These are phyloP conservation scores for Rhizopogon sp. DNA, from an alignment of 768 basidiomycete genomes.

Conservation along the genomic window DNA sequence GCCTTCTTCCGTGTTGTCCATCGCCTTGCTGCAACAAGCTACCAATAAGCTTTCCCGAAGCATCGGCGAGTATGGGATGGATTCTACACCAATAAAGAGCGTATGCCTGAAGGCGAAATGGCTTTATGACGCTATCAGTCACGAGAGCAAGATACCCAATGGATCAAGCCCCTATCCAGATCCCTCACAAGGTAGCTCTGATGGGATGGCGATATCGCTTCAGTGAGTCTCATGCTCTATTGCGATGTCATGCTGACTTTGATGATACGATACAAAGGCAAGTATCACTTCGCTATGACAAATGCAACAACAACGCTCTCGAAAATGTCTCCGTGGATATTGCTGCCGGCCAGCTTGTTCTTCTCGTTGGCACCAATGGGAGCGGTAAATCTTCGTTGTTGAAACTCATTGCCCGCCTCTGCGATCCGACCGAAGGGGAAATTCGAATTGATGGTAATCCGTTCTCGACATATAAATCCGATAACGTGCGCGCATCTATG, in stretches of 20 bases:
- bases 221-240: conserved; percentile 7
- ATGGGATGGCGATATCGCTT: conserved; percentile 25
- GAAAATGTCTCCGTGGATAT: conserved; percentile 22
- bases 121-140: conserved; percentile 17
- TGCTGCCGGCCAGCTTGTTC: conserved; percentile 22
- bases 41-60: conserved; percentile 14
- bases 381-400: conserved; percentile 32
- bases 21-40: conserved; percentile 32
- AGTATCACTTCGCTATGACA: conserved; percentile 20
- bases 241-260: background rate
- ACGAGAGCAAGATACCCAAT: conserved; percentile 11
- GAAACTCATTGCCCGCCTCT: conserved; percentile 45
- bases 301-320: conserved; percentile 15
- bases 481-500: conserved; percentile 39
- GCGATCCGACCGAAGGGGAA: conserved; percentile 39
- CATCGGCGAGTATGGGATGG: conserved; percentile 6
- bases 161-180: conserved; percentile 18
- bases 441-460: conserved; percentile 40
- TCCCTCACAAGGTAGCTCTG: background rate
- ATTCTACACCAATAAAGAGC: conserved; percentile 6
- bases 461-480: conserved; percentile 30
- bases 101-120: conserved; percentile 12
- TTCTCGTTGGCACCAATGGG: conserved; percentile 26
- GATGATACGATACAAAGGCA: background rate
- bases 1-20: conserved; percentile 24